These are phyloP conservation scores for Fusarium bactridioides DNA, from an alignment of 2,329 filamentous ascomycete species.

Conservation along the genomic window DNA sequence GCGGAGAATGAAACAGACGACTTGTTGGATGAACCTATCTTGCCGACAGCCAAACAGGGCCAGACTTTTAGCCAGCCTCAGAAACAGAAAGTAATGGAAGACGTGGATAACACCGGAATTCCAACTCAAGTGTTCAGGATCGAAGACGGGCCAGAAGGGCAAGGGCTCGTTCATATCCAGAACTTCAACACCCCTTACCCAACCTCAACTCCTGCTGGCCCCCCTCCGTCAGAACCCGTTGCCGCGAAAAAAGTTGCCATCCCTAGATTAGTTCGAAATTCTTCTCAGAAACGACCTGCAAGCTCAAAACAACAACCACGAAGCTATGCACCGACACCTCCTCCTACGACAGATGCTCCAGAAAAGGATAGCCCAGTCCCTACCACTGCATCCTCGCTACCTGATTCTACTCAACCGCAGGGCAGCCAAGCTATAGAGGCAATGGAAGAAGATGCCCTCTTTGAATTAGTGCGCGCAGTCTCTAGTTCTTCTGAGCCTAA, in stretches of 20 bases:
- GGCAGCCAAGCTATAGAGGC: not conserved
- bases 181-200: slow-evolving; percentile 45
- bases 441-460: slow-evolving; percentile 23
- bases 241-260: slow-evolving; percentile 28
- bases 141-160: slow-evolving; percentile 47
- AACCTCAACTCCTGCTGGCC: slow-evolving; percentile 31
- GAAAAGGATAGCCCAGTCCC: slow-evolving; percentile 46
- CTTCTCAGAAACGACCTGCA: slow-evolving; percentile 31
- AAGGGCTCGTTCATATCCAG: slow-evolving; percentile 48
- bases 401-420: slow-evolving; percentile 8
- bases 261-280: slow-evolving; percentile 13
- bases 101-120: slow-evolving; percentile 47
- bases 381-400: slow-evolving; percentile 14
- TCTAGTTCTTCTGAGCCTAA: slow-evolving; percentile 30
- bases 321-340: slow-evolving; percentile 47
- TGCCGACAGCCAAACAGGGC: slow-evolving; percentile 51
- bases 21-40: slow-evolving; percentile 68
- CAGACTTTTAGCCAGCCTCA: slow-evolving; percentile 36
- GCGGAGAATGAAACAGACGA: slow-evolving; percentile 82
- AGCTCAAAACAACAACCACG: slow-evolving; percentile 34
- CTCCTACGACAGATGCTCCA: slow-evolving; percentile 49
- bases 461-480: slow-evolving; percentile 33
- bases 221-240: slow-evolving; percentile 29
- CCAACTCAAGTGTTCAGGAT: slow-evolving; percentile 56
- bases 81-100: slow-evolving; percentile 39